Percentiles rank a stretch among this genome's conserved stretches.
phyloP scores from a whole-genome alignment of 106 monocot species.

The Dendrobium huoshanense region DNA sequence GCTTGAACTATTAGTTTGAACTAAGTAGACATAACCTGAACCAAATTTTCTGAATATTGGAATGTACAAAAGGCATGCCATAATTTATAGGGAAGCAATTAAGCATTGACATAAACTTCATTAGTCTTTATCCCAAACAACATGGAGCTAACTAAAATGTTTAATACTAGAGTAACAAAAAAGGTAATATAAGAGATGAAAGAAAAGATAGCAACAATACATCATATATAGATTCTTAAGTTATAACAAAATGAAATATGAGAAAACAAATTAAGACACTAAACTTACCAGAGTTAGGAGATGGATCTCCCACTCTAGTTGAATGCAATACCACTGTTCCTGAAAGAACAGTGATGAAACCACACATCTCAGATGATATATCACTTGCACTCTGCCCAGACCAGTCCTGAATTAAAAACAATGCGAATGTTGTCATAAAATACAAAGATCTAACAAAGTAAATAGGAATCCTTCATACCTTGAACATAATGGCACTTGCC shows the following conservation, averaged over 20 bases:
- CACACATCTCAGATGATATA: conserved; percentile 87
- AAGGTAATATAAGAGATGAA: not conserved
- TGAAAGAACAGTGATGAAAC: conserved; percentile 75
- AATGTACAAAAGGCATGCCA: not conserved
- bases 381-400: conserved; percentile 73
- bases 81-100: not conserved
- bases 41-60: too few species aligned
- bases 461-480: conserved; percentile 32
- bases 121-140: not conserved
- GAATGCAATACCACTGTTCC: conserved; percentile 78
- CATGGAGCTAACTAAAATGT: not conserved
- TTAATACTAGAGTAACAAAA: not conserved
- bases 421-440: not conserved
- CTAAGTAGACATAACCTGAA: too few species aligned
- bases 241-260: not conserved
- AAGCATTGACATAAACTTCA: not conserved
- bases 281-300: conserved; percentile 33
- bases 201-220: not conserved
- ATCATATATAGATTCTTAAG: not conserved
- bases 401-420: conserved; percentile 54
- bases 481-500: conserved; percentile 93
- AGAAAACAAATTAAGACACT: not conserved
- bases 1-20: too few species aligned
- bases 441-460: not conserved
- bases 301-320: conserved; percentile 64